Base-by-base conservation (phyloP, 2,329 filamentous ascomycete genomes). In the Ustilaginoidea virens region DNA sequence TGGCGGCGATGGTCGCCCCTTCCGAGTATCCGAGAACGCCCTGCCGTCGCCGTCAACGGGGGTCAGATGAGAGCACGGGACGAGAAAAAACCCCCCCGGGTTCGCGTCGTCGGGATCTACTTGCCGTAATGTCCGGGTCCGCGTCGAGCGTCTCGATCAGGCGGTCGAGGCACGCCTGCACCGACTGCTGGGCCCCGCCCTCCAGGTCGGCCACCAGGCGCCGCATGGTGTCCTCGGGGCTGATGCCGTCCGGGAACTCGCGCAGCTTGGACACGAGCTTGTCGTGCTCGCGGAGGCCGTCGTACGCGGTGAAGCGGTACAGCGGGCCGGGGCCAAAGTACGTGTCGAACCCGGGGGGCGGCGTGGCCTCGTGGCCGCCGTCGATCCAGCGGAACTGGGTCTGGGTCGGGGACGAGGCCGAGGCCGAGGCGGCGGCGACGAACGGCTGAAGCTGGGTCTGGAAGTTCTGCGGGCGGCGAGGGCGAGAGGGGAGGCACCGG, bases 11-110 rank as follows among this genome's bases (percentile, higher is more conserved):
- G 0, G 62, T 63, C 2, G 69, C 67, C 3, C 69, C 69, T 41
- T 74, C 69, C 0, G 67, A 72, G 39, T 73, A 74, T 1, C 69
- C 69, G 12, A 74, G 55, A 25, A 74, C 61, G 3, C 63, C 69
- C 42, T 48, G 22, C 28, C 9, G 9, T 18, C 24, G 12, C 17
- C 8, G n/a, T 33, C 16, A 35, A 33, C 6, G 7, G 13, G 8
- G 9, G 16, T 23, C 17, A 13, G 4, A 2, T 16, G 5, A n/a
- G 11, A 10, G n/a, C 10, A 4, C 4, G 8, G 7, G 3, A n/a
- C n/a, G n/a, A n/a, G n/a, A n/a, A n/a, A n/a, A n/a, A n/a, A n/a
- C n/a, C n/a, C n/a, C n/a, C n/a, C n/a, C n/a, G n/a, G n/a, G n/a
- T n/a, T n/a, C n/a, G n/a, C n/a, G n/a, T n/a, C n/a, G n/a, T n/a